Base-by-base conservation (phyloP, 805 yeast species). In the Candida orba region DNA sequence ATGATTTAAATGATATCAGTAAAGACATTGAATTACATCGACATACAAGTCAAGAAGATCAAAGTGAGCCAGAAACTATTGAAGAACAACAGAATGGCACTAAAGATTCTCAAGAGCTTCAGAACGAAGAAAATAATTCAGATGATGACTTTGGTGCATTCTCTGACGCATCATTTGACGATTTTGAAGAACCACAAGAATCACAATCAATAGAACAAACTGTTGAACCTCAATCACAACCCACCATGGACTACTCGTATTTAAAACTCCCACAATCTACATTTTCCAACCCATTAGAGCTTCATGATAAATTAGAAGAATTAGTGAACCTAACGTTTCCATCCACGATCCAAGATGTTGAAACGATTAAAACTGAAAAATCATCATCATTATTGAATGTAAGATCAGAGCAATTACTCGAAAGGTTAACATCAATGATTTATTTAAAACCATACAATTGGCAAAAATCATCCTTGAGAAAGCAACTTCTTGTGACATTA, bases 381-480 rank as follows among this genome's bases (percentile, higher is more conserved):
- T 35, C 51, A 2, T 35, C 51, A 2, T 42, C 48, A 4, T 44
- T 59, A 1, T 50, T 59, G 15, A 59, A 54, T 30, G 69, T 64
- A 12, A 46, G 73, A 20, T 67, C 76, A 1, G 44, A 52, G 10
- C 63, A 64, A 31, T 62, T 77, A 10, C 71, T 75, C 63, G 61
- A 63, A 18, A 71, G 71, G 43, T 60, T 81, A n/a, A 66, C 76
- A 3, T 65, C 66, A 9, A 44, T 68, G 14, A 78, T 79, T 0
- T 69, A 71, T 39, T 59, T 77, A 30, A 71, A 71, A 25, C 84
- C 81, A 1, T 72, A 80, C 15, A 80, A 79, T 46, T 87, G 95
- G 95, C 74, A 72, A 36, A 72, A 72, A 42, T 81, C 85, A 56
- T 68, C 78, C 17, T 71, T 84, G 22, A 74, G 89, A 40, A 75